Base-by-base conservation (phyloP, 768 basidiomycete genomes). In the Leucocoprinus birnbaumii region DNA sequence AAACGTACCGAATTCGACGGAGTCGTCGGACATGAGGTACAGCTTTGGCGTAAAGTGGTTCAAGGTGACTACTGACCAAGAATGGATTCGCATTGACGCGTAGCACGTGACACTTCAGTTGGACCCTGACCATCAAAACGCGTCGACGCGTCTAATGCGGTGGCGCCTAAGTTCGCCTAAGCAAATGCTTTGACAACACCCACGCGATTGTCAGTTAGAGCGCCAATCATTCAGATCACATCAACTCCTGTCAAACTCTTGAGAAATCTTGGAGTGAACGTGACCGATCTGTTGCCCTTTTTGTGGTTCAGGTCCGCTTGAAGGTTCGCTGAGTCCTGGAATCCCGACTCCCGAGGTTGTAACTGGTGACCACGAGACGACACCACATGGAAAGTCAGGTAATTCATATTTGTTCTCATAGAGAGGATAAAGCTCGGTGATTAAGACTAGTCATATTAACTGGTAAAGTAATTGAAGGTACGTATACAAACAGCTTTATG, bases 21-120 rank as follows among this genome's bases (percentile, higher is more conserved):
- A 55, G 43, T 55, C 54, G 40, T 55, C 54, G 47, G 54, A 55
- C 54, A 55, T 55, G 25, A 7, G 38, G 49, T 14, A 25, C 6
- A 22, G n/a, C n/a, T n/a, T 31, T 10, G 18, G 26, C 25, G 40
- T 18, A n/a, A n/a, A n/a, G n/a, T n/a, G n/a, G n/a, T n/a, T n/a
- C n/a, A n/a, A n/a, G n/a, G n/a, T n/a, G n/a, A n/a, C n/a, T n/a
- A n/a, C n/a, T n/a, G n/a, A n/a, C 22, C 8, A 42, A 42, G 9
- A 40, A n/a, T 16, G 18, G 21, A 41, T 22, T 13, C 6, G 7
- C 22, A 34, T 16, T 50, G 38, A 26, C n/a, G 38, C 40, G 22
- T 27, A 3, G 22, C 38, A 43, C 25, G 50, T 41, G 41, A 51
- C 18, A 3, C 31, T 5, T 31, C 31, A 31, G 31, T 31, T 11